Percentiles rank a stretch among this genome's conserved stretches.
Conservation (phyloP, 768 basidiomycete genomes). For the Lentinula edodes region DNA sequence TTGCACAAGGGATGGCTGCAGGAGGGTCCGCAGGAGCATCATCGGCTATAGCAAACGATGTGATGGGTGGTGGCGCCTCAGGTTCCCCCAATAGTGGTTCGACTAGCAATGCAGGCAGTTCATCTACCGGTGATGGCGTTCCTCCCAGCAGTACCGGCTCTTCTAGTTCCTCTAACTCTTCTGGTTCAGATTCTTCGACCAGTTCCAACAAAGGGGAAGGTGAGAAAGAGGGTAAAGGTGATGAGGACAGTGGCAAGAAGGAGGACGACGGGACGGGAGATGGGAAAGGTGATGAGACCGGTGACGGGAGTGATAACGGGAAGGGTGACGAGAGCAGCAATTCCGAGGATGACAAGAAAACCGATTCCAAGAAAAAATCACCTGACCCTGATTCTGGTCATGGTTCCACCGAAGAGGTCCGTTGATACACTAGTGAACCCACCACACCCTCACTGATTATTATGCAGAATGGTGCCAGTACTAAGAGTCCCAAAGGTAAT, state of each 20-base stretch:
- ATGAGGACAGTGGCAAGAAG: neutral
- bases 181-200: neutral
- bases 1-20: neutral
- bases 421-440: neutral
- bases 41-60: neutral
- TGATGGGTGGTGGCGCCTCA: neutral
- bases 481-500: neutral
- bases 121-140: neutral
- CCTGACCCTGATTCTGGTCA: neutral
- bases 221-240: neutral
- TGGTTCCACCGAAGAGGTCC: neutral
- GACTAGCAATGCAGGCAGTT: neutral
- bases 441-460: neutral
- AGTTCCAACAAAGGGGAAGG: neutral
- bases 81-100: neutral
- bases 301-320: too few species aligned
- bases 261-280: too few species aligned
- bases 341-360: too few species aligned
- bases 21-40: neutral
- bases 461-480: neutral
- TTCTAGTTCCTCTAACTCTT: neutral
- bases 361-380: too few species aligned
- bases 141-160: neutral
- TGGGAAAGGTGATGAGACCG: too few species aligned
- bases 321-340: too few species aligned